Evolutionary conservation across 306 rosid genomes (phyloP).

Genomic region (Sindora glabra): DNA sequence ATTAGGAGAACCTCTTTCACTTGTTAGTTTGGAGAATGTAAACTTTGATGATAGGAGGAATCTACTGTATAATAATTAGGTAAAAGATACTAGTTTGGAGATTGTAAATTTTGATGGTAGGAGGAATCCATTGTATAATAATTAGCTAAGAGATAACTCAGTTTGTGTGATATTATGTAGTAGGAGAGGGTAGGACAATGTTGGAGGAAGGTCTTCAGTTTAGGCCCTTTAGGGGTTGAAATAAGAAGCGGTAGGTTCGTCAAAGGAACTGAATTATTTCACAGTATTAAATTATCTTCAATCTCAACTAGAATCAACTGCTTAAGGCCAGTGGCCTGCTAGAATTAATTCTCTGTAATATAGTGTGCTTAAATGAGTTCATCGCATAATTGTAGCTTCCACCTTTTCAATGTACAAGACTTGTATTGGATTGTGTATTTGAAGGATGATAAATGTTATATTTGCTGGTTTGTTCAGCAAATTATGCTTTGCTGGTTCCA

Average conservation of each 20-base stretch:
- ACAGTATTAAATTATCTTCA: too few relatives aligned
- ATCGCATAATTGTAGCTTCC: not conserved
- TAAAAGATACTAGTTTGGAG: too few relatives aligned
- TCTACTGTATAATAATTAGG: too few relatives aligned
- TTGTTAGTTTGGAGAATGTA: not conserved
- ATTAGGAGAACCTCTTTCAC: too few relatives aligned
- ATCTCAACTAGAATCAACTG: not conserved
- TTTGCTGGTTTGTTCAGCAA: too few relatives aligned
- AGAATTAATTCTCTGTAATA: not conserved
- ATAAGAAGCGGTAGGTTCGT: slow-evolving; percentile 2
- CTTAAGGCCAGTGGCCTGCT: not conserved
- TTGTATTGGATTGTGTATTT: too few relatives aligned
- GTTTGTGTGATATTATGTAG: not conserved
- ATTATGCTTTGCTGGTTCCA: too few relatives aligned
- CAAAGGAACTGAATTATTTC: too few relatives aligned
- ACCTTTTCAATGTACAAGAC: not conserved
- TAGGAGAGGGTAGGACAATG: not conserved
- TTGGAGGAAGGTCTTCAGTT: not conserved
- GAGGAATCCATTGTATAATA: slow-evolving; percentile 2
- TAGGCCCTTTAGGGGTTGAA: not conserved
- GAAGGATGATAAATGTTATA: not conserved
- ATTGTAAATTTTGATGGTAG: too few relatives aligned
- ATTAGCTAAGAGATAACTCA: not conserved
- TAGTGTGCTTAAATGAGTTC: not conserved
- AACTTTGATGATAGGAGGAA: not conserved